Conservation (phyloP, 345 rosid species). For the Populus alba region DNA sequence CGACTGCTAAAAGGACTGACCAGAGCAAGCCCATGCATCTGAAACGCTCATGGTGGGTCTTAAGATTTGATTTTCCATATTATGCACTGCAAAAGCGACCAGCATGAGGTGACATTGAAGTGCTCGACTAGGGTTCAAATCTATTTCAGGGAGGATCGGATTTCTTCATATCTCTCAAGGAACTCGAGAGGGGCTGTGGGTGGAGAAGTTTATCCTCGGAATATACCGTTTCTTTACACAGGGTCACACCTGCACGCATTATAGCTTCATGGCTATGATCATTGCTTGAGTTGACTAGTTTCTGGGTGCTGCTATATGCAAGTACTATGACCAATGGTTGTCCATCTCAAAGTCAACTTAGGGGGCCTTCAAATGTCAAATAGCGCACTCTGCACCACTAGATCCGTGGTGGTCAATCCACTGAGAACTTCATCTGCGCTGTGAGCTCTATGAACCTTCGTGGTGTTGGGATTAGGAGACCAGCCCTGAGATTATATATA, state of each 20-base stretch:
- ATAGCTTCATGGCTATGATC: constrained; percentile 8
- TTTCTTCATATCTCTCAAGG: too few species aligned
- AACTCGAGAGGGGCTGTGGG: not conserved
- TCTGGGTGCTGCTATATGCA: not conserved
- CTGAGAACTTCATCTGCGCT: not conserved
- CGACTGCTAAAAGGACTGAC: not conserved
- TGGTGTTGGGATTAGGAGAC: too few species aligned
- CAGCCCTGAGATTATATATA: too few species aligned
- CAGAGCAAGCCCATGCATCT: too few species aligned
- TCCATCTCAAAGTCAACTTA: not conserved
- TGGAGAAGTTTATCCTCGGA: constrained; percentile 21
- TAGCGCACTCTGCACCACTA: not conserved
- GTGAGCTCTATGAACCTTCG: too few species aligned
- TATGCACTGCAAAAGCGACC: not conserved
- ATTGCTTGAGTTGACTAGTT: not conserved
- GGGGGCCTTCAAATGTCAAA: not conserved
- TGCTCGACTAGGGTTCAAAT: not conserved
- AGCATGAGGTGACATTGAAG: not conserved
- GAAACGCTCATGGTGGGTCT: too few species aligned
- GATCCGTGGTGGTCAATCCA: not conserved
- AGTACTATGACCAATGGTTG: not conserved
- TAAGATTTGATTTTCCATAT: too few species aligned
- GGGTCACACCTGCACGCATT: too few species aligned
- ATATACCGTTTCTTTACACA: constrained; percentile 12
- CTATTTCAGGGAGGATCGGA: not conserved